phyloP scores from a whole-genome alignment of 1,284 basidiomycete species.

The Athelia sp. region DNA sequence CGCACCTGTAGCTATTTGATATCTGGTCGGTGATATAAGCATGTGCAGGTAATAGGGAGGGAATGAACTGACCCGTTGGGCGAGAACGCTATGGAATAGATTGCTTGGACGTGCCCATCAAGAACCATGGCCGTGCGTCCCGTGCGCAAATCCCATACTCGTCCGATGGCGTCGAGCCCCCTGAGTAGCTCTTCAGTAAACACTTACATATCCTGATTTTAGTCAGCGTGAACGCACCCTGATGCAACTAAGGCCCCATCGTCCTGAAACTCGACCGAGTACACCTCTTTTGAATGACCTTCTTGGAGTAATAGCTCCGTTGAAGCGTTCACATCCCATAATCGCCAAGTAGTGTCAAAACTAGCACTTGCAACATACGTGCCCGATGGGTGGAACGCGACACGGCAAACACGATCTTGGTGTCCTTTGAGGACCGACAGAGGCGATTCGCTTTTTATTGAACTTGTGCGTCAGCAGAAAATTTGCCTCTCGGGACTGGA shows the following conservation, averaged over 20 bases:
- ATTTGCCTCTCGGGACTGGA: not conserved
- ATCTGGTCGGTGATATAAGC: conserved; percentile 43
- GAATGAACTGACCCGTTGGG: conserved; percentile 77
- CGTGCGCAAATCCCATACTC: conserved; percentile 95
- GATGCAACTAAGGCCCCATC: conserved; percentile 93
- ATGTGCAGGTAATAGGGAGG: conserved; percentile 5
- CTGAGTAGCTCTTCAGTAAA: conserved; percentile 31
- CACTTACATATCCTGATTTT: not conserved
- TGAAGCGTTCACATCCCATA: conserved; percentile 88
- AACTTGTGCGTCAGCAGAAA: no score
- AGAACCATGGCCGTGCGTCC: conserved; percentile 97
- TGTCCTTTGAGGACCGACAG: conserved; percentile 85
- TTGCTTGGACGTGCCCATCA: conserved; percentile 94
- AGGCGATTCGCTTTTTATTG: conserved; percentile 78
- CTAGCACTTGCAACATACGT: conserved; percentile 91
- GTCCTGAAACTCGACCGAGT: conserved; percentile 90
- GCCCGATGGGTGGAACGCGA: conserved; percentile 95
- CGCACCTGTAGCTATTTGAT: conserved; percentile 94
- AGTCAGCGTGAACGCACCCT: conserved; percentile 51
- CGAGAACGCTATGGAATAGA: conserved; percentile 89
- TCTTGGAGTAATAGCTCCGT: conserved; percentile 90
- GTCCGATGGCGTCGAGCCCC: conserved; percentile 93
- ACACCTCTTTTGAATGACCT: conserved; percentile 97
- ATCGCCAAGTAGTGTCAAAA: conserved; percentile 97
- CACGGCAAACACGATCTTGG: conserved; percentile 84